phyloP scores from a whole-genome alignment of 129 eudicot species.

The Centaurea solstitialis region DNA sequence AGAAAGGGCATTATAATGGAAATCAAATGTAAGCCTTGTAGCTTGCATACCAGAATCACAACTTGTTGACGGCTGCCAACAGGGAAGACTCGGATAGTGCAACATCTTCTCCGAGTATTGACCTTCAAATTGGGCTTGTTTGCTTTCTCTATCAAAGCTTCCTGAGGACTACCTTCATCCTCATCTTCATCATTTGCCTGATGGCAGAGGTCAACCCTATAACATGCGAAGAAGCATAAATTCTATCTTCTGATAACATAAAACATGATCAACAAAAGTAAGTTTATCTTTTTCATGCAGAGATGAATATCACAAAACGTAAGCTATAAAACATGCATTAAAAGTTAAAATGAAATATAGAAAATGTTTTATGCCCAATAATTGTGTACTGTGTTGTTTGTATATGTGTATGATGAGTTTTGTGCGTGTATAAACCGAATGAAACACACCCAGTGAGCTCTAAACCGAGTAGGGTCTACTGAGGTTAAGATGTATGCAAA shows the following conservation, averaged over 20 bases:
- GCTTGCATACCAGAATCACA: conserved; percentile 58
- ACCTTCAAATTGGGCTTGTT: conserved; percentile 38
- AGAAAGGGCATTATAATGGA: background rate
- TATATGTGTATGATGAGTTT: background rate
- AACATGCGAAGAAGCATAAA: conserved; percentile 18
- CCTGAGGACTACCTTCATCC: conserved; percentile 69
- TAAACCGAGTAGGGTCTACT: too few relatives aligned
- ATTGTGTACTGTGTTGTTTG: background rate
- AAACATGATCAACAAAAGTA: background rate
- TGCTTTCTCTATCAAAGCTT: conserved; percentile 63
- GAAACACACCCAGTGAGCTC: background rate
- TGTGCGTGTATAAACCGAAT: background rate
- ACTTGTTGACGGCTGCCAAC: conserved; percentile 82
- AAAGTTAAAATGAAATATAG: background rate
- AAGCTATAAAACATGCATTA: background rate
- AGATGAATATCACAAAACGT: background rate
- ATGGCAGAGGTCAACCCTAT: conserved; percentile 96
- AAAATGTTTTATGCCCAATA: background rate
- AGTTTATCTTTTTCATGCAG: background rate
- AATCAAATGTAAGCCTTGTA: conserved; percentile 7
- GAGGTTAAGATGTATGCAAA: too few relatives aligned
- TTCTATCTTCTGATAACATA: conserved; percentile 1
- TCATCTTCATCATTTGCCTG: conserved; percentile 87
- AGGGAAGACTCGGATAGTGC: conserved; percentile 49
- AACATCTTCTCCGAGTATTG: conserved; percentile 54